Evolutionary conservation across 129 eudicot genomes (phyloP), one percentile per base, ranked within the genome.

Genomic region (Helichrysum umbraculigerum): DNA sequence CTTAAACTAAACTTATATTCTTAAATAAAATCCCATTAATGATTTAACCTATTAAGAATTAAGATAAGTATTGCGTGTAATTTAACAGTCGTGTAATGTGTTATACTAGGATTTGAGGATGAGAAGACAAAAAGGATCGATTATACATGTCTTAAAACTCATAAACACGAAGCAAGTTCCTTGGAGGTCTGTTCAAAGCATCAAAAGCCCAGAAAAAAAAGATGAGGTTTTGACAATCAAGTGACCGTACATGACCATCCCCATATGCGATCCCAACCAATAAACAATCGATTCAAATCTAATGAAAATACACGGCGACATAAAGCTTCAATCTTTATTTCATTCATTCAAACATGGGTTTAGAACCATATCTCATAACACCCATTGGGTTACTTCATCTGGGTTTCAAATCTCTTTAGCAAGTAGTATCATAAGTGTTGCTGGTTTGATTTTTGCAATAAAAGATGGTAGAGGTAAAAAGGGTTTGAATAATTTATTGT

Each of bases 371-470:
- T 72, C 88, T 54, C 68, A 74, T 50, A 47, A 73, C 82, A 59
- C 78, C 62, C 76, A 50, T 15, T 87, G 86, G 88, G 87, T 79
- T 75, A 83, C 85, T 16, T 65, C 86, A 75, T 70, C 85, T 71
- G 87, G 89, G 75, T 72, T 87, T 32, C 87, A 75, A 28, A 12
- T 84, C 33, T 83, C 93, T 16, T 32, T 87, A 16, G 91, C 88
- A 60, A 65, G 85, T 68, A 64, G 86, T 59, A 60, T 91, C 76
- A 22, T 93, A 47, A 88, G 93, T 70, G 88, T 85, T 78, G 91
- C 86, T 70, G 96, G 98, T 33, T 64, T 87, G 32, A 51, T 88
- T 7, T 75, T 93, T 25, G 86, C 86, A 47, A 10, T 84, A 1
- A 90, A 75, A 77, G 89, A 77, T 71, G 82, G 68, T 54, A 79